These are phyloP conservation scores for Nothophytophthora sp. DNA, from an alignment of 352 stramenopile genomes.

Conservation along the genomic window DNA sequence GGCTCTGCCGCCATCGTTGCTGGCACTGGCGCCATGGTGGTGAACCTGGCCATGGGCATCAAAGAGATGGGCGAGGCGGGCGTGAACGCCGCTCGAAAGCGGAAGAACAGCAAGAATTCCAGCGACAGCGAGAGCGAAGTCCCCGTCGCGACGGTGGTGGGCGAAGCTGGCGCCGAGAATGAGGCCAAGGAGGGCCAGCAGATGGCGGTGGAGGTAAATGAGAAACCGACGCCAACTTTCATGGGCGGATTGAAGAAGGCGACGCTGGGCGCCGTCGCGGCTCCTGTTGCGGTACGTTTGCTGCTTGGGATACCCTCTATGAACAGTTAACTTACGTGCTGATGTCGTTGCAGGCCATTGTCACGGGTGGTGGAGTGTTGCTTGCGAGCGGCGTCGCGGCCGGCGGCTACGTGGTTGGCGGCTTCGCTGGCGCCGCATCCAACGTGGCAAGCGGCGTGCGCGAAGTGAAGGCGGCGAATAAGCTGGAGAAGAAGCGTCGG, in stretches of 20 bases:
- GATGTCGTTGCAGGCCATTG: slow-evolving; percentile 60
- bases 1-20: slow-evolving; percentile 77
- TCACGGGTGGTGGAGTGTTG: slow-evolving; percentile 74
- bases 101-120: slow-evolving; percentile 47
- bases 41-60: slow-evolving; percentile 79
- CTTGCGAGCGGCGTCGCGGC: slow-evolving; percentile 78
- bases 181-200: slow-evolving; percentile 20
- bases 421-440: slow-evolving; percentile 75
- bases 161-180: slow-evolving; percentile 6
- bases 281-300: slow-evolving; percentile 73
- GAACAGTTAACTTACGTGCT: background rate
- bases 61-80: slow-evolving; percentile 89
- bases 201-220: slow-evolving; percentile 40
- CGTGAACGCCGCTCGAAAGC: slow-evolving; percentile 71
- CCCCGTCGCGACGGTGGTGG: slow-evolving; percentile 15
- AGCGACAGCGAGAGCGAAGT: slow-evolving; percentile 44
- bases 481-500: slow-evolving; percentile 60
- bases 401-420: slow-evolving; percentile 78
- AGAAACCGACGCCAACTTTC: slow-evolving; percentile 78
- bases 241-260: slow-evolving; percentile 87
- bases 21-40: slow-evolving; percentile 78
- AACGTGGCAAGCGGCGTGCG: slow-evolving; percentile 83
- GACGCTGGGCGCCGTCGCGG: slow-evolving; percentile 77
- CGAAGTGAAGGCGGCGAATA: slow-evolving; percentile 83
- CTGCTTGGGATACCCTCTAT: background rate